Percentiles rank a stretch among this genome's conserved stretches.
Evolutionary conservation across 805 yeast genomes (phyloP).

Genomic region (Myxozyma melibiosi): DNA sequence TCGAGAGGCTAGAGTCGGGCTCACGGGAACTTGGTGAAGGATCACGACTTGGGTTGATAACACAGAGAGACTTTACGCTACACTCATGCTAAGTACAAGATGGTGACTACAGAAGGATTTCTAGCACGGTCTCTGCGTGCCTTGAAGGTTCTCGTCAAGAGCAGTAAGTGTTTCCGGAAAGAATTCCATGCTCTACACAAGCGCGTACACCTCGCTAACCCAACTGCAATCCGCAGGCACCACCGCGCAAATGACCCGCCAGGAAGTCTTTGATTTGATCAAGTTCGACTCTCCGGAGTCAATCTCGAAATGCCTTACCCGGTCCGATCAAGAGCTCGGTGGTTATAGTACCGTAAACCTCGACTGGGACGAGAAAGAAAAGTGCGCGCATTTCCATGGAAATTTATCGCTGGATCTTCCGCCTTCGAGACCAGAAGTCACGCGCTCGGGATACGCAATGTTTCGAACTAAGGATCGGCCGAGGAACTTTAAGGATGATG

Average conservation of each 20-base stretch:
- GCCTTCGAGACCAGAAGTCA: constrained; percentile 62
- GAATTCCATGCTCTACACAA: no score
- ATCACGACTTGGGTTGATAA: background rate
- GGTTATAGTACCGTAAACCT: constrained; percentile 71
- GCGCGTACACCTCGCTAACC: no score
- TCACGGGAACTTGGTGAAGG: no score
- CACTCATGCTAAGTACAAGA: no score
- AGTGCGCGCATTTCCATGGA: constrained; percentile 70
- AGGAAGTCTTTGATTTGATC: constrained; percentile 50
- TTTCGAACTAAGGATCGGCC: constrained; percentile 72
- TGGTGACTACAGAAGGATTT: constrained; percentile 1
- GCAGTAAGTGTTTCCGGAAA: no score
- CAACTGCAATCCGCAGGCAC: no score
- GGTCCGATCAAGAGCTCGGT: constrained; percentile 76
- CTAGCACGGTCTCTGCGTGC: constrained; percentile 13
- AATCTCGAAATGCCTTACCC: constrained; percentile 54
- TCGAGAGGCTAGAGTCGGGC: no score
- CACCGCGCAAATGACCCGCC: constrained; percentile 9
- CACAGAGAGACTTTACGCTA: no score
- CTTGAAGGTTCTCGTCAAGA: background rate
- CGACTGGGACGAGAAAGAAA: constrained; percentile 46
- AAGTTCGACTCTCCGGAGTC: constrained; percentile 60
- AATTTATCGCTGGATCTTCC: constrained; percentile 68
- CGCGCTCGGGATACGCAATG: constrained; percentile 76
- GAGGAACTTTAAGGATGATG: constrained; percentile 46